Conservation (phyloP, 2,329 filamentous ascomycete species). For the Trichoderma hamatum region DNA sequence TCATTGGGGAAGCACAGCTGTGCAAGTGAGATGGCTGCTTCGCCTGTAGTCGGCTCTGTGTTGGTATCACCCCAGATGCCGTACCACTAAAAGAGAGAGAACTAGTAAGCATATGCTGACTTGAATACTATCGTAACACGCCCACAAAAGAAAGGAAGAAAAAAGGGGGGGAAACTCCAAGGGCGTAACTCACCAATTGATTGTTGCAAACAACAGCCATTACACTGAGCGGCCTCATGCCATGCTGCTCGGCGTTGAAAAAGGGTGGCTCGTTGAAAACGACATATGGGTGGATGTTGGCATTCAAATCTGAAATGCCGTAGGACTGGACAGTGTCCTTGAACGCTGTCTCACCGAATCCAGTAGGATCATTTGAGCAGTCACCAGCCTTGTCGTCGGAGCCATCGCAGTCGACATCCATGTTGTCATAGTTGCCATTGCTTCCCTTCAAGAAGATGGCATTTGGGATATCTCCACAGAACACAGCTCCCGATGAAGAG, state of each 20-base stretch:
- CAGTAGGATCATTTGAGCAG: conserved; percentile 44
- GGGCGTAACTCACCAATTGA: conserved; percentile 19
- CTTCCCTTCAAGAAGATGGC: conserved; percentile 20
- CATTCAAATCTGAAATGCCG: conserved; percentile 44
- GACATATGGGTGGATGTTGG: conserved; percentile 51
- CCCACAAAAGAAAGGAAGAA: not conserved
- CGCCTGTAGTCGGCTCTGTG: conserved; percentile 51
- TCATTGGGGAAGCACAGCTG: conserved; percentile 53
- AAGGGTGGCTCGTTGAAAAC: conserved; percentile 46
- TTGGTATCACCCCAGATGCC: conserved; percentile 61
- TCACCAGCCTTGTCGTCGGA: conserved; percentile 38
- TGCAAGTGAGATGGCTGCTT: conserved; percentile 55
- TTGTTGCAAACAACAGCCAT: conserved; percentile 26
- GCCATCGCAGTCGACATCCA: conserved; percentile 58
- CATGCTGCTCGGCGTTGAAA: conserved; percentile 8
- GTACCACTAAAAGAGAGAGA: conserved; percentile 39
- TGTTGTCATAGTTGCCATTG: conserved; percentile 41
- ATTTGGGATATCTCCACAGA: conserved; percentile 41
- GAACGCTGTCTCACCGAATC: conserved; percentile 48
- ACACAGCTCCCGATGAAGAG: conserved; percentile 28
- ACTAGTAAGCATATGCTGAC: not conserved
- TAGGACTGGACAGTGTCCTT: conserved; percentile 39
- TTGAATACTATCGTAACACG: not conserved
- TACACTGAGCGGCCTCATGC: conserved; percentile 16
- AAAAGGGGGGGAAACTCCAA: too few species aligned